Evolutionary conservation across 148 eudicot species (phyloP), one percentile per base, ranked within the genome.

Genomic region (Tetragonia tetragonoides): DNA sequence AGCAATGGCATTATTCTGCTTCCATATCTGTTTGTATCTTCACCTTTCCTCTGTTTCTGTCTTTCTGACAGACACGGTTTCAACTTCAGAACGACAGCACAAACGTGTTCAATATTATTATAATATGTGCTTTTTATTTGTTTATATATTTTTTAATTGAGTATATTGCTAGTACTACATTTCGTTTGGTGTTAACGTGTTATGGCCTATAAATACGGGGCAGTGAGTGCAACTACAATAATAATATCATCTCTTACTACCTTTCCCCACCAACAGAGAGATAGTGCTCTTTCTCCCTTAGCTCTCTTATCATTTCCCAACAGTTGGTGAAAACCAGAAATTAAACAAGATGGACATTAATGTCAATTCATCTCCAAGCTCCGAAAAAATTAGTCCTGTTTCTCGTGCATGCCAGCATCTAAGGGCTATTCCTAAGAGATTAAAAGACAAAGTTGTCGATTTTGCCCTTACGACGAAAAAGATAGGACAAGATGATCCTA

Each of bases 401-500:
- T 46, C 63, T 15, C n/a, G 63, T 49, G 72, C 72, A 66, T 66
- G 53, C 39, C 38, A 66, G 4, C 21, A 38, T 53, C 20, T 76
- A 20, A 76, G 4, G 21, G 67, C 72, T 15, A 12, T 67, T 34
- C 64, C 65, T 53, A 76, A 53, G 64, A 76, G 72, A 39, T 15
- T 76, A 7, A 66, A 51, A 14, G 51, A 76, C 51, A 53, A 38
- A 53, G n/a, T 76, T 11, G 72, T 76, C 64, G 61, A 76, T 40
- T 76, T 76, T 53, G 53, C 64, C 74, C 74, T 71, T 3, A 61
- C 34, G 16, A 66, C 62, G 2, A 73, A 59, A 10, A 78, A 61
- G 0, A 67, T 82, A 73, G 84, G 84, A 44, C 76, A 82, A 60
- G 85, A 83, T 23, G 83, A 83, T 76, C 82, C 85, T 56, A 79